Evolutionary conservation across 2,329 filamentous ascomycete species (phyloP).

Genomic region (Atkinsonella texensis): DNA sequence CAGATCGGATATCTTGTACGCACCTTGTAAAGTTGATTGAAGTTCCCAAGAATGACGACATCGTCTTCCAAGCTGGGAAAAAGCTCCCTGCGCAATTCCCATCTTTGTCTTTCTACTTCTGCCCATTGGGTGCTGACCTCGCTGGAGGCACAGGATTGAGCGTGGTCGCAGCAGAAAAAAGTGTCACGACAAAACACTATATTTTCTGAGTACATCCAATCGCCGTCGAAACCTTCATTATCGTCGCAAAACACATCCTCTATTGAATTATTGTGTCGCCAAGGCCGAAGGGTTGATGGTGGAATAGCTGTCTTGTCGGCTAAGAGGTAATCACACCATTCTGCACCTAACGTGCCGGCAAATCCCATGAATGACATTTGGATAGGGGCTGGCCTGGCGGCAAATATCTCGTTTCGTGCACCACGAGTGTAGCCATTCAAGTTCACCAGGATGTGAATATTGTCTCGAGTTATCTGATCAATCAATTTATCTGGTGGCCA

Average conservation of each 20-base stretch:
- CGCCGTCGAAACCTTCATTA: conserved; percentile 54
- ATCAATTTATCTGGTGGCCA: conserved; percentile 82
- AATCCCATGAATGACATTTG: conserved; percentile 99
- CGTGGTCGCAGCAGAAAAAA: conserved; percentile 97
- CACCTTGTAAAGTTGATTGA: conserved; percentile 98
- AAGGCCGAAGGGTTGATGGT: conserved; percentile 65
- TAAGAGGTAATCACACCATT: conserved; percentile 97
- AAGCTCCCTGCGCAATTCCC: conserved; percentile 85
- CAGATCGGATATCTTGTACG: conserved; percentile 10
- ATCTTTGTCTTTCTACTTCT: conserved; percentile 68
- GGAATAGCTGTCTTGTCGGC: conserved; percentile 85
- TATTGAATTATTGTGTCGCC: conserved; percentile 61
- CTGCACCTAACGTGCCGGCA: conserved; percentile 85
- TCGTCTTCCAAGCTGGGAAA: conserved; percentile 77
- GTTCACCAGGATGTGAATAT: conserved; percentile 90
- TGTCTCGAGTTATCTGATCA: conserved; percentile 73
- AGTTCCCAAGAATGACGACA: conserved; percentile 86
- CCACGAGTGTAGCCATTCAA: conserved; percentile 97
- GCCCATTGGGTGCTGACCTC: conserved; percentile 65
- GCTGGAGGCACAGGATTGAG: conserved; percentile 69
- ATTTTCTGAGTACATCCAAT: conserved; percentile 95
- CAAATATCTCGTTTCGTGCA: conserved; percentile 95
- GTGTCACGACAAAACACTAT: conserved; percentile 90
- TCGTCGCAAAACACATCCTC: conserved; percentile 57
- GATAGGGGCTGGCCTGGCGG: conserved; percentile 83